Base-by-base conservation (phyloP, 75 land plant genomes). In the Cupressus sempervirens region DNA sequence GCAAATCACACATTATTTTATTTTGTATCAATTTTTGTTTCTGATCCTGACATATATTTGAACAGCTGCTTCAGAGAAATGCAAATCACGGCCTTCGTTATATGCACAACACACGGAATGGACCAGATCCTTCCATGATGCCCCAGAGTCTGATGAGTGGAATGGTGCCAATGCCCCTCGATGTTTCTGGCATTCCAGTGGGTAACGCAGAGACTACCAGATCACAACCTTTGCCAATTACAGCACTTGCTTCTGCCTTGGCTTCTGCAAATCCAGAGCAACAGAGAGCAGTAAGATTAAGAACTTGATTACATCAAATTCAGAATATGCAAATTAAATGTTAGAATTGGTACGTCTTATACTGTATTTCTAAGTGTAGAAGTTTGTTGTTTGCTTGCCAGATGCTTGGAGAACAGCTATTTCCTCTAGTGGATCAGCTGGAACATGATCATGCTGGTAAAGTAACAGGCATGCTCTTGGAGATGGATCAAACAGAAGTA, bases 401-500 rank as follows among this genome's bases (percentile, higher is more conserved):
- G 97, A 93, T 95, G 90, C 89, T 94, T 34, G 96, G 96, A 26
- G 96, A 94, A 82, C 93, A 94, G 80, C 87, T 95, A 62, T 95
- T 85, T 87, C 96, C 96, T 5, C 90, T 94, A 11, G 97, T 95
- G 52, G 96, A 95, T 53, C 76, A 76, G 16, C 26, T 94, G 46
- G 94, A 95, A 82, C 94, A 86, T 18, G 89, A 92, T 5, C 72
- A 85, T 79, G 93, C 92, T 35, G 93, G 91, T 13, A 95, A 95
- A 85, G 94, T 95, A 35, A 95, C 97, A 13, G 97, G 97, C 41
- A 95, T 95, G 97, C 90, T 95, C 10, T 84, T 95, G 58, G 97
- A 95, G 88, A 94, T 95, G 97, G 96, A 94, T 85, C 93, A 94
- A 72, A 87, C 96, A 50, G 97, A 95, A 84, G 94, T 95, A 3